Evolutionary conservation across 768 basidiomycete genomes (phyloP), one percentile per base, ranked within the genome.

Genomic region (Tricholoma bakamatsutake): DNA sequence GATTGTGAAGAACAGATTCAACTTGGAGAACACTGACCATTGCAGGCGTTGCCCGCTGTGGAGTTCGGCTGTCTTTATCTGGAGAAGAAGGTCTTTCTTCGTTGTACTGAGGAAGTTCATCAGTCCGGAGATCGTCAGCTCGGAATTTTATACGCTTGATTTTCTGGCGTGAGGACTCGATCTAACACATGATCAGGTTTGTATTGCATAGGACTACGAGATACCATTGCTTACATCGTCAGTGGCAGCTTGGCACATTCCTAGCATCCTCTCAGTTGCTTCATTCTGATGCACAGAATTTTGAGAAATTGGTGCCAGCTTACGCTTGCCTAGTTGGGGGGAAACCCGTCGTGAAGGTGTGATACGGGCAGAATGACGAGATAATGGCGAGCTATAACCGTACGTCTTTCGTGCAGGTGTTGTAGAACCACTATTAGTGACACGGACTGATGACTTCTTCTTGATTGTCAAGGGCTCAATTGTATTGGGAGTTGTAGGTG

Each of bases 391-490:
- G 61, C 69, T 75, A 34, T 80, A 82, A 59, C 72, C 74, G 52
- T 71, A 70, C 3, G 67, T 65, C 59, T 72, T 79, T 39, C 78
- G 71, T 8, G 65, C 63, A 7, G 74, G 66, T 8, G 70, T 77
- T 40, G 70, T 77, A 51, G 65, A 76, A 45, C 67, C 67, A 37
- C 73, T 62, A 27, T 69, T 56, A 47, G 68, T 71, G 5, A 28
- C 31, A 34, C 83, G 80, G 27, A 83, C 74, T 6, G 88, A 88
- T 5, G 80, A 75, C 68, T 90, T 91, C 76, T 93, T 92, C 76
- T 86, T 90, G 68, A 93, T 93, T 2, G 85, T 88, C 57, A 93
- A 73, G 6, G 90, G 90, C 63, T 90, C 89, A 18, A 92, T 77
- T 24, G 71, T 72, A 34, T 72, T 75, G 31, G 76, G 69, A 24